phyloP scores from a whole-genome alignment of 2,329 filamentous ascomycete genomes.

The Chrysoporthe deuterocubensis region DNA sequence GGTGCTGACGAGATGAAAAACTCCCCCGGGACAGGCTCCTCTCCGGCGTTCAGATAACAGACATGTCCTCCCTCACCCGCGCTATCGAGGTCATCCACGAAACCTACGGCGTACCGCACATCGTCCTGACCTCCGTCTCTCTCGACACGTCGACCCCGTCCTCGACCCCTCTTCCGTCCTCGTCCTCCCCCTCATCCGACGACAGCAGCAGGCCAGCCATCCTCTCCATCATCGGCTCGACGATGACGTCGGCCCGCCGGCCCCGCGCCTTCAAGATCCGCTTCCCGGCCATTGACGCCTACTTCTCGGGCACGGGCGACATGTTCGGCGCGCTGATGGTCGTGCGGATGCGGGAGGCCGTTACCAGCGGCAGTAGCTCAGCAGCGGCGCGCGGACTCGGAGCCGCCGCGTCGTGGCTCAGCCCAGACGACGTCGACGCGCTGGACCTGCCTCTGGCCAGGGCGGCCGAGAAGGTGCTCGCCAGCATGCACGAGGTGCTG shows the following conservation, averaged over 20 bases:
- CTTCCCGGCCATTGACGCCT: constrained; percentile 86
- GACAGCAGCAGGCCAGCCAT: constrained; percentile 70
- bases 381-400: constrained; percentile 46
- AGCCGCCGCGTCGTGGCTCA: constrained; percentile 70
- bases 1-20: background rate
- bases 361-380: constrained; percentile 44
- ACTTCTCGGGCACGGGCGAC: constrained; percentile 95
- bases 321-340: constrained; percentile 97
- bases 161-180: constrained; percentile 39
- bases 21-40: constrained; percentile 65
- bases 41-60: constrained; percentile 80
- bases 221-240: constrained; percentile 77
- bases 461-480: constrained; percentile 84
- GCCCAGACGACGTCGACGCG: constrained; percentile 70
- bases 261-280: constrained; percentile 88
- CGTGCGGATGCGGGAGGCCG: constrained; percentile 84
- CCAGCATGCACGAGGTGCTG: constrained; percentile 89
- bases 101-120: constrained; percentile 77
- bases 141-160: constrained; percentile 75
- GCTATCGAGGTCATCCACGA: constrained; percentile 81
- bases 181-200: background rate
- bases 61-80: constrained; percentile 70
- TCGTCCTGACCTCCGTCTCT: constrained; percentile 89
- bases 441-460: constrained; percentile 79
- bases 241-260: constrained; percentile 62